Conservation (phyloP, 768 basidiomycete species). For the Cyathus striatus region DNA sequence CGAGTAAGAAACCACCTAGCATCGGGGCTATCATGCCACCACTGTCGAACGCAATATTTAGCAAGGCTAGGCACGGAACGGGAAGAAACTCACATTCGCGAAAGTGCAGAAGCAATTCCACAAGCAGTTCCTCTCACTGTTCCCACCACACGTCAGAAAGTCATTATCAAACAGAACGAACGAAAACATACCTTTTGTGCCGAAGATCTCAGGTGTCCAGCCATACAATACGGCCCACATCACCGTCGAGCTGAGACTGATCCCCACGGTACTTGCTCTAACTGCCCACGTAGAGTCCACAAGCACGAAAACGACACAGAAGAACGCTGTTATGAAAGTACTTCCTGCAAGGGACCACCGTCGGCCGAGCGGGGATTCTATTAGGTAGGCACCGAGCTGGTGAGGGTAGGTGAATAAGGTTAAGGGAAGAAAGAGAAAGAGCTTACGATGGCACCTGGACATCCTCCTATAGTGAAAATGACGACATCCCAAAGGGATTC, state of each 20-base stretch:
- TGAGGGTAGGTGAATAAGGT: background rate
- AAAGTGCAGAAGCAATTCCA: conserved; percentile 82
- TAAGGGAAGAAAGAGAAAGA: background rate
- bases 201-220: conserved; percentile 88
- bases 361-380: conserved; percentile 66
- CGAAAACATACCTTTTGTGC: conserved; percentile 60
- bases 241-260: conserved; percentile 73
- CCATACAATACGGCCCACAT: conserved; percentile 91
- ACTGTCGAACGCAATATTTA: conserved; percentile 31
- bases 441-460: conserved; percentile 78
- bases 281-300: conserved; percentile 55
- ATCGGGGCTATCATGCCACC: conserved; percentile 88
- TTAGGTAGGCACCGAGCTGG: conserved; percentile 82
- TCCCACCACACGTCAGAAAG: too few species aligned
- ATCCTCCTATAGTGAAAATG: conserved; percentile 79
- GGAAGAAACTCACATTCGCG: conserved; percentile 58
- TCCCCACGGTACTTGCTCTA: conserved; percentile 66
- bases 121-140: conserved; percentile 85
- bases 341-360: conserved; percentile 69
- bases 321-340: conserved; percentile 71
- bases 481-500: conserved; percentile 82
- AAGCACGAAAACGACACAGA: conserved; percentile 64
- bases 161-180: too few species aligned
- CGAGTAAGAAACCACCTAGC: conserved; percentile 67
- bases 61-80: background rate